Conservation (phyloP, 768 basidiomycete species). For the Tulasnella sp. region DNA sequence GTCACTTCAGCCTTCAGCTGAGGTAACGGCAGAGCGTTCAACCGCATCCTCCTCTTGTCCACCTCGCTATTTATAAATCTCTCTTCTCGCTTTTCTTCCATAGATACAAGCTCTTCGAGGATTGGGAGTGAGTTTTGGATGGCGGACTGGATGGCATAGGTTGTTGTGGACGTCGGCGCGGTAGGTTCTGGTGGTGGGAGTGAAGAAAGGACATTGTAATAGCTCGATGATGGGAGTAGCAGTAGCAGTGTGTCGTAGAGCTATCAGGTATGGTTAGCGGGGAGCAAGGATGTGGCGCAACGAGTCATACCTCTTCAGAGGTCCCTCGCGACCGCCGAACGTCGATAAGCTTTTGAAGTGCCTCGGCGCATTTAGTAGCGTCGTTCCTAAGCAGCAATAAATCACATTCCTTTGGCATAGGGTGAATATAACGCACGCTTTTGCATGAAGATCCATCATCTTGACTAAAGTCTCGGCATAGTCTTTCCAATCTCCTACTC, state of each 20-base stretch:
- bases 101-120: constrained; percentile 54
- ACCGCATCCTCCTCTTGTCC: constrained; percentile 60
- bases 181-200: constrained; percentile 70
- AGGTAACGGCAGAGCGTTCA: constrained; percentile 53
- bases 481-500: constrained; percentile 43
- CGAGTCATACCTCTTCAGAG: constrained; percentile 38
- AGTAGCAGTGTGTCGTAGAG: no score
- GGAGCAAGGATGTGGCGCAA: background rate
- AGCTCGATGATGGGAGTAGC: constrained; percentile 60
- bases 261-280: no score
- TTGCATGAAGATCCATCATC: constrained; percentile 45
- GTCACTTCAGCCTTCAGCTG: constrained; percentile 49
- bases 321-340: constrained; percentile 49
- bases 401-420: background rate
- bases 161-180: constrained; percentile 51
- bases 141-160: constrained; percentile 42
- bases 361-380: constrained; percentile 64
- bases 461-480: constrained; percentile 41
- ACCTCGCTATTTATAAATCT: constrained; percentile 50
- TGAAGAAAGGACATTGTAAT: constrained; percentile 46
- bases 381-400: constrained; percentile 43
- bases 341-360: constrained; percentile 62
- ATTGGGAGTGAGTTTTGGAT: constrained; percentile 58
- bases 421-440: constrained; percentile 35
- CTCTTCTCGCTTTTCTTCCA: constrained; percentile 54